Conservation (phyloP, 1,284 basidiomycete species). For the Malassezia caprae region DNA sequence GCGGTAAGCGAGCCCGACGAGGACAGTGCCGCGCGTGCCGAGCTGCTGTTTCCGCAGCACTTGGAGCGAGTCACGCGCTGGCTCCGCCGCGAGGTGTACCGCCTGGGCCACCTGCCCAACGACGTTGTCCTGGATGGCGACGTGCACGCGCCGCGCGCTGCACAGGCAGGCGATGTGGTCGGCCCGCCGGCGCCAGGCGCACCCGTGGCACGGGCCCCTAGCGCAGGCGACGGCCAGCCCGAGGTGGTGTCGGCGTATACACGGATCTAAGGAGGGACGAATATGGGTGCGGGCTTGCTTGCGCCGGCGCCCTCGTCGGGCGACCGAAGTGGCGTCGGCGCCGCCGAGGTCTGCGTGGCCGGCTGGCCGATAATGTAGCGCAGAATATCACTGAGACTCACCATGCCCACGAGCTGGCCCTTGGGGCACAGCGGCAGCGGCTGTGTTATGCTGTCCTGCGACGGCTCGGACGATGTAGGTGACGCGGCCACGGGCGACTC, state of each 20-base stretch:
- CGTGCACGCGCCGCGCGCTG: conserved; percentile 13
- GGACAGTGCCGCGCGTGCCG: conserved; percentile 49
- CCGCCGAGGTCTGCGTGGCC: background rate
- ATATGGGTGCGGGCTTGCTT: background rate
- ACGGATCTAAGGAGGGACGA: conserved; percentile 8
- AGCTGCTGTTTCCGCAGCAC: conserved; percentile 51
- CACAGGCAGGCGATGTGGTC: background rate
- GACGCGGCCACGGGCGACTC: background rate
- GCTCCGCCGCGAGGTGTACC: conserved; percentile 63
- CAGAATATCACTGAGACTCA: conserved; percentile 40
- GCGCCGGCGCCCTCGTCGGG: background rate
- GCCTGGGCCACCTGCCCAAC: conserved; percentile 66
- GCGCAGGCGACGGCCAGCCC: background rate
- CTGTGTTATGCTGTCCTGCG: background rate
- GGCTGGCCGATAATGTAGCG: conserved; percentile 38
- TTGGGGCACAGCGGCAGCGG: background rate
- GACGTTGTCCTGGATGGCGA: conserved; percentile 47
- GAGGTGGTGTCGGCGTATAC: conserved; percentile 17
- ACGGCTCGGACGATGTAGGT: background rate
- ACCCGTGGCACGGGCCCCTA: background rate
- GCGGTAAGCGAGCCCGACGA: conserved; percentile 17
- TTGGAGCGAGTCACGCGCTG: conserved; percentile 69
- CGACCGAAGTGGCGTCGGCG: background rate
- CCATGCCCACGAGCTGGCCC: conserved; percentile 32
- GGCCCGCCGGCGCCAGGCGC: background rate